phyloP scores from a whole-genome alignment of 1,139 yeast species.

The Pichia sp. region DNA sequence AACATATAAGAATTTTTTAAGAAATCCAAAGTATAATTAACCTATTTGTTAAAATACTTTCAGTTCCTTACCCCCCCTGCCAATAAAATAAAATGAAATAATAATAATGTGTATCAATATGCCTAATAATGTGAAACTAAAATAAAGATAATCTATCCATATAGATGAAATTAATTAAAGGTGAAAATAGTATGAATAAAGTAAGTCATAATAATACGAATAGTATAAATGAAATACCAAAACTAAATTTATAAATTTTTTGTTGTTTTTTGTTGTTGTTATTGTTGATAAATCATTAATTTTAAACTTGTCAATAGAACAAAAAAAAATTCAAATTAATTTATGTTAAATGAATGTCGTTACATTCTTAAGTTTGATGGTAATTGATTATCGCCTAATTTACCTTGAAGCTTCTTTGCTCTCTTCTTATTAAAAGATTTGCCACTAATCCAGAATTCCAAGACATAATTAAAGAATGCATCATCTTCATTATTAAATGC shows the following conservation, averaged over 20 bases:
- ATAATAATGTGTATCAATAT: not conserved
- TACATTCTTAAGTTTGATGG: constrained; percentile 9
- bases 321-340: not conserved
- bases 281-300: too few species aligned
- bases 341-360: too few species aligned
- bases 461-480: constrained; percentile 27
- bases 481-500: constrained; percentile 29
- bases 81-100: not conserved
- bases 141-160: not conserved
- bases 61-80: too few species aligned
- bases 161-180: not conserved
- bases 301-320: not conserved
- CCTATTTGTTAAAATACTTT: too few species aligned
- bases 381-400: constrained; percentile 13
- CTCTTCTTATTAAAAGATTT: constrained; percentile 27
- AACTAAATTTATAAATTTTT: too few species aligned
- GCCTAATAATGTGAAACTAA: not conserved
- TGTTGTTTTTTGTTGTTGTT: too few species aligned
- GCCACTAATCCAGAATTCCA: constrained; percentile 29
- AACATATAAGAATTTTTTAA: too few species aligned
- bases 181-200: too few species aligned
- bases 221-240: not conserved
- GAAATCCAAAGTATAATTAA: too few species aligned
- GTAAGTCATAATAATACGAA: not conserved
- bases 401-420: constrained; percentile 19